Conservation (phyloP, 805 yeast genomes). For the Saturnispora halmiae region DNA sequence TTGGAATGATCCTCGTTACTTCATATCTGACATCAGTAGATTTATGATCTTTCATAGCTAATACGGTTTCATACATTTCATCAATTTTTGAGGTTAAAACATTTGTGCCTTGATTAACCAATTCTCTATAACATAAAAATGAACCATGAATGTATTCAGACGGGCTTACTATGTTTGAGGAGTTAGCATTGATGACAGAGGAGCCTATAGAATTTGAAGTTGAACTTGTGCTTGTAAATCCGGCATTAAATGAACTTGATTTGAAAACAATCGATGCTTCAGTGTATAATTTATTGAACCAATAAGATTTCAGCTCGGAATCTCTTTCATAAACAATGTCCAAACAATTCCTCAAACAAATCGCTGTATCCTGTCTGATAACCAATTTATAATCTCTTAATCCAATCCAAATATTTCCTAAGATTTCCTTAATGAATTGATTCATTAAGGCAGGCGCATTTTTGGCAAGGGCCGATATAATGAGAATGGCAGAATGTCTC, state of each 20-base stretch:
- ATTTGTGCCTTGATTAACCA: constrained; percentile 62
- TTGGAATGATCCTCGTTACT: constrained; percentile 75
- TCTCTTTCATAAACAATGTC: constrained; percentile 76
- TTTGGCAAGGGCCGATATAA: constrained; percentile 73
- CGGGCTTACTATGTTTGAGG: constrained; percentile 18
- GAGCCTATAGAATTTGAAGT: not conserved
- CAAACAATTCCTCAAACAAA: constrained; percentile 67
- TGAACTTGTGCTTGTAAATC: not conserved
- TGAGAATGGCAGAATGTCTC: constrained; percentile 84
- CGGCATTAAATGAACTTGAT: not conserved
- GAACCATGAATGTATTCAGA: constrained; percentile 82
- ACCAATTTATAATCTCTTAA: constrained; percentile 67
- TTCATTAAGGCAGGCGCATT: constrained; percentile 81
- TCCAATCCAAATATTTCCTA: constrained; percentile 83
- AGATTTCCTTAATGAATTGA: constrained; percentile 65
- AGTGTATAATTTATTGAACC: constrained; percentile 55
- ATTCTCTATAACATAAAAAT: constrained; percentile 69
- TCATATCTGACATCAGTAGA: constrained; percentile 70
- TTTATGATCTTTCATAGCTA: constrained; percentile 69
- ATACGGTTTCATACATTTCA: constrained; percentile 65
- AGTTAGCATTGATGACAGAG: not conserved
- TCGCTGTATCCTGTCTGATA: constrained; percentile 78
- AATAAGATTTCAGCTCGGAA: constrained; percentile 52
- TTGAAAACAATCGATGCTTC: constrained; percentile 28
- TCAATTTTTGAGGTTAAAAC: constrained; percentile 65